Base-by-base conservation (phyloP, 805 yeast genomes). In the Wickerhamomyces queroliae region DNA sequence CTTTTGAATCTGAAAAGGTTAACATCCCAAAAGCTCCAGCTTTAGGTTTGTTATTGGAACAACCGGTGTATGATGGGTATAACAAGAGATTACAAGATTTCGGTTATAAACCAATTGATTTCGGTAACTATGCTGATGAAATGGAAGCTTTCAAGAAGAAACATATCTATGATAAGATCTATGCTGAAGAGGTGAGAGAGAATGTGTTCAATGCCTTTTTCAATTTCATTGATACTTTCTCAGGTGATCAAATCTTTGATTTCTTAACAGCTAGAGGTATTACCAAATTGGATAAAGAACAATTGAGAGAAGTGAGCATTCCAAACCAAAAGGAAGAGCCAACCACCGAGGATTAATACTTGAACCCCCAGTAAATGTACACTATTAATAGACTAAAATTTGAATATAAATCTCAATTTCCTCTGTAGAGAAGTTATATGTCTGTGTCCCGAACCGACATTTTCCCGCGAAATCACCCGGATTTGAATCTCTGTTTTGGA, bases 1-100 rank as follows among this genome's bases (percentile, higher is more conserved):
- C 95, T 3, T 93, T 87, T 58, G 78, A 79, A 5, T 70, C 77
- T 2, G 74, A 74, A 29, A 85, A 81, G 54, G 74, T 93, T 46
- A 89, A 90, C 55, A 85, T 93, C 47, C 99, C 99, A 40, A 93
- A 93, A 62, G 99, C 98, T 0, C 99, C 99, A 4, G 95, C 98
- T 21, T 69, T 93, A 44, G 99, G 99, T 0, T 69, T 93, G 40
- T 66, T 93, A 37, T 72, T 93, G 44, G 98, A 93, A 56, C 79
- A 83, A 41, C 99, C 99, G 0, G 95, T 90, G 11, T 93, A 87
- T 59, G 95, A 85, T 36, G 81, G 85, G 12, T 87, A 83, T 61
- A 93, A 93, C 62, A 66, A 70, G 22, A 76, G 78, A 56, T 69
- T 89, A 49, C 71, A 73, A 45, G 78, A 78, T 38, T 77, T 83